These are phyloP conservation scores for Verticillium longisporum DNA, from an alignment of 2,329 filamentous ascomycete species.

Conservation along the genomic window DNA sequence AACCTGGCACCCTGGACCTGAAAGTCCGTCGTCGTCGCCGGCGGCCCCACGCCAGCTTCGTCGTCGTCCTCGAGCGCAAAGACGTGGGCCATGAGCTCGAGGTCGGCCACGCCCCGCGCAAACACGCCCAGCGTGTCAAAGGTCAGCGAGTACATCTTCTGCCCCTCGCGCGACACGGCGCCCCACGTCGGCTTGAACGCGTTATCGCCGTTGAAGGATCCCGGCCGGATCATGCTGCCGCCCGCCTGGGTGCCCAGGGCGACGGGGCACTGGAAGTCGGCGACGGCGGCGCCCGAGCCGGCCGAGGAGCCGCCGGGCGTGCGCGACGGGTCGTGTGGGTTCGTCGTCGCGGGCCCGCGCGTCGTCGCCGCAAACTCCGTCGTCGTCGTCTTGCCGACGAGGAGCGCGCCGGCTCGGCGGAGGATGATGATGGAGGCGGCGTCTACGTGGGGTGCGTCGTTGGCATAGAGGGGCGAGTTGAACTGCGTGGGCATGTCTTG, in stretches of 20 bases:
- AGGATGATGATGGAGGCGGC: constrained; percentile 45
- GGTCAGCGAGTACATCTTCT: constrained; percentile 50
- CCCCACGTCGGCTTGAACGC: constrained; percentile 62
- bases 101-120: constrained; percentile 48
- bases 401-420: constrained; percentile 46
- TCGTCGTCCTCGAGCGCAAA: constrained; percentile 48
- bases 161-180: constrained; percentile 53
- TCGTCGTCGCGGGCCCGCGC: constrained; percentile 45
- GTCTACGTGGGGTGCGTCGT: constrained; percentile 38
- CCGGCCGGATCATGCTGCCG: constrained; percentile 58
- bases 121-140: constrained; percentile 59
- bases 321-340: constrained; percentile 58
- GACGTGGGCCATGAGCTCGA: constrained; percentile 46
- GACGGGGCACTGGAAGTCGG: constrained; percentile 55
- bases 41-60: too few relatives aligned
- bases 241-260: constrained; percentile 60
- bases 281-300: constrained; percentile 60
- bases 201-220: constrained; percentile 58
- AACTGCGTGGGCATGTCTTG: constrained; percentile 50
- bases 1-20: constrained; percentile 42
- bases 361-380: constrained; percentile 57
- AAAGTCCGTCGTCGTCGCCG: constrained; percentile 14
- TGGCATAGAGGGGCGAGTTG: constrained; percentile 47
- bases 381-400: constrained; percentile 46
- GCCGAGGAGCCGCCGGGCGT: constrained; percentile 64